phyloP scores from a whole-genome alignment of 2,329 filamentous ascomycete genomes.

The Xylogone sp. region DNA sequence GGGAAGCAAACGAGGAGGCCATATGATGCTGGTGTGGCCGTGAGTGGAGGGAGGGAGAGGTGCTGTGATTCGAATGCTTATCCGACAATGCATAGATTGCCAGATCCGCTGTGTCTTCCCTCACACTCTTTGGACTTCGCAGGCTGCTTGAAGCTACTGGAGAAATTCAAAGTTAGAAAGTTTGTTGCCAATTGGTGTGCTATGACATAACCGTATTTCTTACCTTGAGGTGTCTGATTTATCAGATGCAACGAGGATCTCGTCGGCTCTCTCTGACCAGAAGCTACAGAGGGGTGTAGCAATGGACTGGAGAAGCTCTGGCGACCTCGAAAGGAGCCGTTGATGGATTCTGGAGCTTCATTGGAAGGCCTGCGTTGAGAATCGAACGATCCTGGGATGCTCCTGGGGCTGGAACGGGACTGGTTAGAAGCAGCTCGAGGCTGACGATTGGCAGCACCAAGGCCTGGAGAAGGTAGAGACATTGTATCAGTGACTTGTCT shows the following conservation, averaged over 20 bases:
- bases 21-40: conserved; percentile 17
- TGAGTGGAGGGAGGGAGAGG: conserved; percentile 19
- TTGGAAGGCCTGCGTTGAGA: conserved; percentile 13
- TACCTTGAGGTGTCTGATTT: conserved; percentile 56
- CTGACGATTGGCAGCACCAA: conserved; percentile 12
- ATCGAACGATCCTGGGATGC: conserved; percentile 19
- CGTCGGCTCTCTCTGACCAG: conserved; percentile 58
- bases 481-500: not conserved
- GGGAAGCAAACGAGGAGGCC: conserved; percentile 21
- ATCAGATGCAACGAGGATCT: conserved; percentile 69
- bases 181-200: no score
- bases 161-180: conserved; percentile 8
- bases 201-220: no score
- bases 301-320: conserved; percentile 6
- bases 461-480: conserved; percentile 13
- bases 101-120: conserved; percentile 83
- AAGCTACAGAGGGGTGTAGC: conserved; percentile 13
- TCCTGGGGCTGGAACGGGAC: conserved; percentile 22
- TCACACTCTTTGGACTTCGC: conserved; percentile 69
- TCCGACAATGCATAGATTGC: conserved; percentile 77
- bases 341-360: conserved; percentile 12
- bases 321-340: conserved; percentile 19
- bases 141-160: conserved; percentile 54
- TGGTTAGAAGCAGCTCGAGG: conserved; percentile 15
- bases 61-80: conserved; percentile 33